phyloP scores from a whole-genome alignment of 441 rosid genomes.

The Pelargonium citronellum region DNA sequence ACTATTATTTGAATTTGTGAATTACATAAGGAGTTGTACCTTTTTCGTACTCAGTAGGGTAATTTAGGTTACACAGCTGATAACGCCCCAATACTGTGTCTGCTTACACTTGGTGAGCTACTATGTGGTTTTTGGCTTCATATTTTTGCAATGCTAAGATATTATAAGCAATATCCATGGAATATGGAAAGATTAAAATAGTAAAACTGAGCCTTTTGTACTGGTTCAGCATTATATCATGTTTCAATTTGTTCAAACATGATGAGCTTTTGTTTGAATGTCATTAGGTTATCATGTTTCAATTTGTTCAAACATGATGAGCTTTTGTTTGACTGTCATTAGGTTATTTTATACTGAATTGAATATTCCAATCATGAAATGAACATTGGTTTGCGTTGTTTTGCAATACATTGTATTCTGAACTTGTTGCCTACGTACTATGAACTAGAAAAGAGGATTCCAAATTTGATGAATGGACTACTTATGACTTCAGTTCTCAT shows the following conservation, averaged over 20 bases:
- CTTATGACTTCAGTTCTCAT: background rate
- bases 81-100: background rate
- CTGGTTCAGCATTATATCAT: constrained; percentile 1
- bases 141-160: background rate
- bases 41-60: background rate
- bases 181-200: background rate
- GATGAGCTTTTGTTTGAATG: background rate
- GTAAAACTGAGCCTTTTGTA: background rate
- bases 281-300: constrained; percentile 1
- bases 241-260: constrained; percentile 3
- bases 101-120: background rate
- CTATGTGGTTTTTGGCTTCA: constrained; percentile 3
- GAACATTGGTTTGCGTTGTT: background rate
- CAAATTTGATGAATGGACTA: background rate
- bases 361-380: background rate
- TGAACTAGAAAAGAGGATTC: constrained; percentile 2
- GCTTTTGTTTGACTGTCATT: background rate
- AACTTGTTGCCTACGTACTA: background rate
- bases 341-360: background rate
- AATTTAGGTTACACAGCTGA: background rate
- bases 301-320: background rate
- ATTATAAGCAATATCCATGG: constrained; percentile 1
- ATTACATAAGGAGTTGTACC: background rate
- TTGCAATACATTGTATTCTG: constrained; percentile 2
- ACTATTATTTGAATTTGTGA: background rate